A percentile compares a stretch with the other conserved stretches of the same genome.
Conservation (phyloP, 495 filamentous ascomycete species). For the Neurospora sp. region DNA sequence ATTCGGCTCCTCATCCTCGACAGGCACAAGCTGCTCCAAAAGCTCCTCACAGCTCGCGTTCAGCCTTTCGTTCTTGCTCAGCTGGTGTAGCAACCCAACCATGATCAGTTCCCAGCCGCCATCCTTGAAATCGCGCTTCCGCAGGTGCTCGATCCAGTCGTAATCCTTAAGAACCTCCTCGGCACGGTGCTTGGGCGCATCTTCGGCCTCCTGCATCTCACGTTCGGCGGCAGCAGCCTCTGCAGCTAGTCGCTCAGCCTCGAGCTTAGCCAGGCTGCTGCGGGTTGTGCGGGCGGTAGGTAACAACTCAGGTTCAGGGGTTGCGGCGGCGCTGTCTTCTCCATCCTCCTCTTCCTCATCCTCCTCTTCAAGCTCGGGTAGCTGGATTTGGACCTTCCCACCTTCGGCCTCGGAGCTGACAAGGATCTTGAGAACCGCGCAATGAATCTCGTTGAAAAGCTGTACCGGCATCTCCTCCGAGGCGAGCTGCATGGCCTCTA, state of each 20-base stretch:
- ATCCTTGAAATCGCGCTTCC: conserved; percentile 75
- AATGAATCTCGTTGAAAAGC: conserved; percentile 84
- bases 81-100: conserved; percentile 73
- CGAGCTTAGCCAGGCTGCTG: conserved; percentile 73
- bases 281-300: conserved; percentile 65
- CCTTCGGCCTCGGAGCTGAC: conserved; percentile 65
- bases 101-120: conserved; percentile 90
- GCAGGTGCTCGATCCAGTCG: conserved; percentile 75
- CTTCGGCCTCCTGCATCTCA: conserved; percentile 27
- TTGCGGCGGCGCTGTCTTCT: conserved; percentile 49
- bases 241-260: conserved; percentile 53
- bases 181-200: conserved; percentile 56
- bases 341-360: conserved; percentile 54
- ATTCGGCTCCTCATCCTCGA: conserved; percentile 55
- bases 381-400: conserved; percentile 65
- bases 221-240: conserved; percentile 40
- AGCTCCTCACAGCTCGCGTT: conserved; percentile 69
- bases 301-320: conserved; percentile 57
- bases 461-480: conserved; percentile 74
- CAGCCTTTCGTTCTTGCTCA: conserved; percentile 64
- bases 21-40: conserved; percentile 66
- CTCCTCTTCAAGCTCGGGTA: conserved; percentile 68
- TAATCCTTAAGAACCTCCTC: conserved; percentile 63
- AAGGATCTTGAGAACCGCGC: conserved; percentile 77
- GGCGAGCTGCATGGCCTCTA: conserved; percentile 75